Percentiles rank a stretch among this genome's conserved stretches.
These are phyloP conservation scores for Astrephomene gubernaculifera DNA, from an alignment of 139 green algal genomes.

Conservation along the genomic window DNA sequence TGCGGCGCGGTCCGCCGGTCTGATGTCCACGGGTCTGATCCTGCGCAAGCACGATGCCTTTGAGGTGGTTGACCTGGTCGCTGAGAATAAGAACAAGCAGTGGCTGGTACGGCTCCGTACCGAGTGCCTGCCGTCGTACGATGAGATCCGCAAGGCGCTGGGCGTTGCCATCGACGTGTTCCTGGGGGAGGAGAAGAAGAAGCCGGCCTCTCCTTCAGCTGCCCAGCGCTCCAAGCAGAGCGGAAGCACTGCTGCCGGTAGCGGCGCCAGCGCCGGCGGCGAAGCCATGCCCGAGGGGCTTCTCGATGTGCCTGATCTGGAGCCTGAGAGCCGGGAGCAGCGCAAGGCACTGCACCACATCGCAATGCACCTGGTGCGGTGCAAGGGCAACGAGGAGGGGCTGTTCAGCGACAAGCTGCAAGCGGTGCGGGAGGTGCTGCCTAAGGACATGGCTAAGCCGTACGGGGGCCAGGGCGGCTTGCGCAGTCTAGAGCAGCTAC, in stretches of 20 bases:
- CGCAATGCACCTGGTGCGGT: neutral
- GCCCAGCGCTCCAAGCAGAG: neutral
- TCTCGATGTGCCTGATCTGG: neutral
- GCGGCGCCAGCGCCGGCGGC: neutral
- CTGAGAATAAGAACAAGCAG: neutral
- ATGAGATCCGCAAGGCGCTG: neutral
- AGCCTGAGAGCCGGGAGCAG: neutral
- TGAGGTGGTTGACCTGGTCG: neutral
- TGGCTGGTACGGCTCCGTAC: slow-evolving; percentile 2
- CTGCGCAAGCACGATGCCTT: neutral
- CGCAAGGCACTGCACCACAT: neutral
- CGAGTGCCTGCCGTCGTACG: slow-evolving; percentile 4
- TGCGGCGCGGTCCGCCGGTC: neutral
- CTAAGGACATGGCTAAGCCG: neutral
- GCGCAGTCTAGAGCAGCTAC: neutral
- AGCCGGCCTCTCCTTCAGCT: too few relatives aligned
- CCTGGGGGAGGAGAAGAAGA: too few relatives aligned
- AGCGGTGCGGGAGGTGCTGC: neutral
- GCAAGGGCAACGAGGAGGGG: neutral
- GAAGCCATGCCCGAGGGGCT: neutral
- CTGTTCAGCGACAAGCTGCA: neutral
- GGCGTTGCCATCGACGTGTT: neutral
- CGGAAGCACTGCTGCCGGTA: neutral
- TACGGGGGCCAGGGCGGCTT: neutral
- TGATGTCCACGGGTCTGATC: neutral